phyloP scores from a whole-genome alignment of 202 grass and related monocot species.

The Carex arenaria region DNA sequence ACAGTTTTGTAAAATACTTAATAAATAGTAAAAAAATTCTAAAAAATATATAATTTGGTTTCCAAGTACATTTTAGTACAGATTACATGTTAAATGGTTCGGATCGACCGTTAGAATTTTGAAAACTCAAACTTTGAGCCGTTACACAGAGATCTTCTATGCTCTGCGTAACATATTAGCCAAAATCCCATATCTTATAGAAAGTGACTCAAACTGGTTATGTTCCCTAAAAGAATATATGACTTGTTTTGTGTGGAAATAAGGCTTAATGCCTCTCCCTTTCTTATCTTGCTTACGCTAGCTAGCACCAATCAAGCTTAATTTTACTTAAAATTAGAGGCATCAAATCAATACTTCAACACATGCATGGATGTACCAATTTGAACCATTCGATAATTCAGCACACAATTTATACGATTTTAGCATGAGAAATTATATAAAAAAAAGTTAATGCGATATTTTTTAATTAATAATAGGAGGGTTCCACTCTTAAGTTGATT shows the following conservation, averaged over 20 bases:
- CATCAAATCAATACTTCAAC: not conserved
- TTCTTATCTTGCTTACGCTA: conserved; percentile 22
- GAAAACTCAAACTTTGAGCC: too few relatives aligned
- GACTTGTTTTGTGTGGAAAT: conserved; percentile 1
- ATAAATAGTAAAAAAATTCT: too few relatives aligned
- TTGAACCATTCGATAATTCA: not conserved
- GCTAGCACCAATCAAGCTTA: not conserved
- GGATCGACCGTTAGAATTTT: too few relatives aligned
- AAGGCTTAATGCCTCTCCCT: conserved; percentile 12
- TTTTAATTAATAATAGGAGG: too few relatives aligned
- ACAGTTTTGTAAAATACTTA: too few relatives aligned
- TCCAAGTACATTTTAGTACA: too few relatives aligned
- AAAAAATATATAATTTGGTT: too few relatives aligned
- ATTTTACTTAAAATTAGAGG: not conserved
- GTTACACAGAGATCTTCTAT: too few relatives aligned
- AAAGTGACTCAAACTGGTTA: conserved; percentile 25
- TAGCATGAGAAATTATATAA: not conserved
- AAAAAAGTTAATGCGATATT: not conserved
- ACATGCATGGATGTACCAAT: not conserved
- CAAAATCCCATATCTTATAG: conserved; percentile 17
- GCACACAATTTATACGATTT: not conserved
- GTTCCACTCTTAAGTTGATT: too few relatives aligned
- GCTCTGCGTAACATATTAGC: too few relatives aligned
- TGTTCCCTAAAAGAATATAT: conserved; percentile 21
- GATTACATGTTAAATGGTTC: too few relatives aligned